Evolutionary conservation across 2,329 filamentous ascomycete genomes (phyloP).

Genomic region (Leptographium wingfieldii): DNA sequence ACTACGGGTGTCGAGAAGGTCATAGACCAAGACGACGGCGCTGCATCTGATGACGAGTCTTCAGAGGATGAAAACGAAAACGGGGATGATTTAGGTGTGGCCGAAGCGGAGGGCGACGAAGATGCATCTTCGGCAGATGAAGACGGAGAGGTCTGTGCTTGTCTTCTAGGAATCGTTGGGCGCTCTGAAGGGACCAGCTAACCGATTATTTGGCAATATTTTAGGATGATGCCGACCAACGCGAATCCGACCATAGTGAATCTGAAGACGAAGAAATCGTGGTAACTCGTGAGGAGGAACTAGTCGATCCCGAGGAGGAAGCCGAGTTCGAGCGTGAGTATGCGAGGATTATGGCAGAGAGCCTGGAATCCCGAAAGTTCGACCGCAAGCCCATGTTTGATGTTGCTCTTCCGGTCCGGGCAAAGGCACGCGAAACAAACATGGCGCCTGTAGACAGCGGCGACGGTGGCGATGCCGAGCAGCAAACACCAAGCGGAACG

Average conservation of each 20-base stretch:
- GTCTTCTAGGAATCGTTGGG: neutral
- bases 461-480: neutral
- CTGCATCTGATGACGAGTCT: slow-evolving; percentile 46
- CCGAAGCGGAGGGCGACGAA: slow-evolving; percentile 47
- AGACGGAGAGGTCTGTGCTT: slow-evolving; percentile 38
- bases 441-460: neutral
- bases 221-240: slow-evolving; percentile 34
- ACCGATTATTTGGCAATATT: neutral
- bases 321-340: slow-evolving; percentile 97
- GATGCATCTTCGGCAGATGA: slow-evolving; percentile 47
- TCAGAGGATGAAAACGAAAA: slow-evolving; percentile 68
- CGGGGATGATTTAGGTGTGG: slow-evolving; percentile 50
- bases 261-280: slow-evolving; percentile 77
- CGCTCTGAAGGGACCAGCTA: neutral
- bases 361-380: slow-evolving; percentile 87
- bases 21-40: slow-evolving; percentile 34
- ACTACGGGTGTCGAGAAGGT: slow-evolving; percentile 57
- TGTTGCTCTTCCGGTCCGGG: slow-evolving; percentile 86
- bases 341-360: slow-evolving; percentile 97
- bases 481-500: slow-evolving; percentile 11
- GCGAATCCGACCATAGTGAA: slow-evolving; percentile 44
- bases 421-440: slow-evolving; percentile 48
- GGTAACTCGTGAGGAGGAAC: slow-evolving; percentile 80
- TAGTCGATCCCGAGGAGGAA: slow-evolving; percentile 84
- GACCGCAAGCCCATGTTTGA: slow-evolving; percentile 92